These are phyloP conservation scores for Nicotiana tabacum DNA, from an alignment of 257 asterid species.

Conservation along the genomic window DNA sequence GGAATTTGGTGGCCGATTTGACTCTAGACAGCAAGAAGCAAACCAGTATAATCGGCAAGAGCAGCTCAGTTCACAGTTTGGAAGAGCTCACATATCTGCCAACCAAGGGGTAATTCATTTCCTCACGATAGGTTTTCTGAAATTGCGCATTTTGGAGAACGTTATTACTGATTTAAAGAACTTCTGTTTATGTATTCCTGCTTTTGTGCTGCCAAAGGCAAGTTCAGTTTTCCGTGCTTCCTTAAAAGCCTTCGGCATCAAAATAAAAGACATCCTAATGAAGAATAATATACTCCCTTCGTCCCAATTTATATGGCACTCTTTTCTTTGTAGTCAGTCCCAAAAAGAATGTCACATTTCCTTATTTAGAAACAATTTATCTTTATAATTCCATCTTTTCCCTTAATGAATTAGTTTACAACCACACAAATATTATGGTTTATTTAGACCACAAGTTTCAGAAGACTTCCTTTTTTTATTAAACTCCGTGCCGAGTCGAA, in stretches of 20 bases:
- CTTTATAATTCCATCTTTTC: too few species aligned
- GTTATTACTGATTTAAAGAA: neutral
- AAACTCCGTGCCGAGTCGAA: too few species aligned
- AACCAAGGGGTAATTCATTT: constrained; percentile 41
- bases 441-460: too few species aligned
- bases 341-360: too few species aligned
- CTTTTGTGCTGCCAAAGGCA: neutral
- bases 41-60: constrained; percentile 28
- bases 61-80: constrained; percentile 25
- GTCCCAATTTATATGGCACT: too few species aligned
- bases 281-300: neutral
- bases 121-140: neutral
- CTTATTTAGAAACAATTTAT: too few species aligned
- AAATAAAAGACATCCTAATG: neutral
- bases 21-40: constrained; percentile 1
- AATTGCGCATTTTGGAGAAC: neutral
- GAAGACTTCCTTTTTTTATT: too few species aligned
- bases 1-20: constrained; percentile 9
- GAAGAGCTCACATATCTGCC: constrained; percentile 50
- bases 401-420: too few species aligned
- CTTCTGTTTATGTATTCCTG: neutral
- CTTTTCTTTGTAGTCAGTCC: too few species aligned
- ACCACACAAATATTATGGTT: too few species aligned
- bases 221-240: neutral
- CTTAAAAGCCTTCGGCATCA: neutral